Conservation (phyloP, 2,329 filamentous ascomycete species). For the Diplodia seriata region DNA sequence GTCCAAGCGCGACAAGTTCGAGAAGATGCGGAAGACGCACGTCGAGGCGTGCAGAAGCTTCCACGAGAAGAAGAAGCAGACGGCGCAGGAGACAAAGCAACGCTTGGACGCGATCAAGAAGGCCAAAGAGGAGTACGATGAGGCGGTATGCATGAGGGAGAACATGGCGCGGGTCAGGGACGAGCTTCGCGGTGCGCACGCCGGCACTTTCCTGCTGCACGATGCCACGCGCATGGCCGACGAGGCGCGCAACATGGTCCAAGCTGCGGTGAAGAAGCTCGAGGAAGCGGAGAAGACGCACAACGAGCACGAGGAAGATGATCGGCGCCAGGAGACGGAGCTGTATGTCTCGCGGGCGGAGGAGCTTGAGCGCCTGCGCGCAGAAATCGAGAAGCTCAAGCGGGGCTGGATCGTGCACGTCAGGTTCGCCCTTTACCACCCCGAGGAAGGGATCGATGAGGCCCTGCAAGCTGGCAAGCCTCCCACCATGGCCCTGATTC, state of each 20-base stretch:
- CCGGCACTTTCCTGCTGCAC: neutral
- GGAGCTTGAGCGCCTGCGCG: neutral
- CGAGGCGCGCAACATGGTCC: neutral
- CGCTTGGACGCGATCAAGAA: neutral
- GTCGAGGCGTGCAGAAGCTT: neutral
- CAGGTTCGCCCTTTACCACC: neutral
- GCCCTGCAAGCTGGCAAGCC: neutral
- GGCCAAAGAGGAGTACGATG: neutral
- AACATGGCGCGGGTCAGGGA: neutral
- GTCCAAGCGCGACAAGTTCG: neutral
- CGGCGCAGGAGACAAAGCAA: neutral
- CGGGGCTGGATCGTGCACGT: neutral
- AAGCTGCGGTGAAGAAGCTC: neutral
- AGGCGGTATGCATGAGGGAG: neutral
- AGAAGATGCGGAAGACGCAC: neutral
- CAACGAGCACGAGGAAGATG: neutral
- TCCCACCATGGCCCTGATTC: neutral
- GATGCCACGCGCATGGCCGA: neutral
- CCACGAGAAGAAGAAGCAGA: neutral
- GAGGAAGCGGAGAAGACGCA: neutral
- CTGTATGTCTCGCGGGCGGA: neutral
- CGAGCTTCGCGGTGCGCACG: neutral
- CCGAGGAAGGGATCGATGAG: neutral
- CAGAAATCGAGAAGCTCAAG: neutral
- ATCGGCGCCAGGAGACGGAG: neutral